phyloP scores from a whole-genome alignment of 768 basidiomycete genomes.

The Phanerodontia chrysosporium region DNA sequence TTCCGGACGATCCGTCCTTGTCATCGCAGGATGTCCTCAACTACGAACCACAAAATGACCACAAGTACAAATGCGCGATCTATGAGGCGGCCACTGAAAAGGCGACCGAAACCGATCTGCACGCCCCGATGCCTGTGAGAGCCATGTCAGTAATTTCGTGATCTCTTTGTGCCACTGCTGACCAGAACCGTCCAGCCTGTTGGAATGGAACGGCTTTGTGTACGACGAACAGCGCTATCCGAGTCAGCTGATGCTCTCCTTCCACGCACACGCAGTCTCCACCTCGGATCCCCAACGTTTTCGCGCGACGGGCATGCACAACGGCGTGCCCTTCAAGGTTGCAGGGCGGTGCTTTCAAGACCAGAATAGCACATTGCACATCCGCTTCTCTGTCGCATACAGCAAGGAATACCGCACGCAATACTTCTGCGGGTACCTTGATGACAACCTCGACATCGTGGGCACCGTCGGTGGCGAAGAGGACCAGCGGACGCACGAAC shows the following conservation, averaged over 20 bases:
- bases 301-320: constrained; percentile 9
- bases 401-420: neutral
- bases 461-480: constrained; percentile 8
- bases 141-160: constrained; percentile 7
- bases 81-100: constrained; percentile 6
- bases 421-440: constrained; percentile 11
- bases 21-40: neutral
- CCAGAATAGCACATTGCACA: constrained; percentile 9
- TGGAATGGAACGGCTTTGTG: constrained; percentile 13
- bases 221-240: constrained; percentile 14
- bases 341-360: constrained; percentile 13
- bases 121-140: constrained; percentile 9
- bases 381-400: constrained; percentile 16
- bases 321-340: constrained; percentile 11
- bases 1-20: neutral
- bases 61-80: constrained; percentile 10
- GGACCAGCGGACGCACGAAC: neutral
- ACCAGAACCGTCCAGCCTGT: constrained; percentile 1
- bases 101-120: neutral
- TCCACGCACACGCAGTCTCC: constrained; percentile 7
- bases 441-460: constrained; percentile 5
- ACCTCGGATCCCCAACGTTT: constrained; percentile 8
- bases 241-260: constrained; percentile 11
- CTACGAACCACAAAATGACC: constrained; percentile 9
- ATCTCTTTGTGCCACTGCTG: neutral